Conservation (phyloP, 2,329 filamentous ascomycete genomes). For the Colletotrichum sansevieriae region DNA sequence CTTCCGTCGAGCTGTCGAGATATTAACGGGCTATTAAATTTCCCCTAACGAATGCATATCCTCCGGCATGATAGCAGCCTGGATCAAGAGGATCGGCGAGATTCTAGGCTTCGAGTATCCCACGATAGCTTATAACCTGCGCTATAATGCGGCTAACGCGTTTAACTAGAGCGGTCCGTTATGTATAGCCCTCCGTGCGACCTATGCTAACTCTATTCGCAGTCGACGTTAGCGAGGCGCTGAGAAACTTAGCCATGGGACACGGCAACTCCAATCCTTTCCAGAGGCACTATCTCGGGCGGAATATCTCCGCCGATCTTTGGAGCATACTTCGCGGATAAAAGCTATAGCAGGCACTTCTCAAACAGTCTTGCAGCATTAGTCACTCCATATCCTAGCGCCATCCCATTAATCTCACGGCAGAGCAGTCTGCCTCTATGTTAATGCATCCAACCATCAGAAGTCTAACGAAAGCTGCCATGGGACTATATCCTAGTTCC, state of each 20-base stretch:
- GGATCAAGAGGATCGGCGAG: no score
- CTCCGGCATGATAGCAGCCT: no score
- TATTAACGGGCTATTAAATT: no score
- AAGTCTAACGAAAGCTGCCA: not conserved
- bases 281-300: not conserved
- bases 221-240: not conserved
- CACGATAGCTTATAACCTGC: no score
- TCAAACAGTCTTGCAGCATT: conserved; percentile 43
- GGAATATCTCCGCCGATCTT: not conserved
- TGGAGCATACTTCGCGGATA: not conserved
- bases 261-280: not conserved
- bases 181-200: no score
- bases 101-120: no score
- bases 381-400: conserved; percentile 41
- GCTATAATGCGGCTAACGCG: no score
- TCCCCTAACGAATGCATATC: no score
- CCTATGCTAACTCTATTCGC: not conserved
- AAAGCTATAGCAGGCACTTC: conserved; percentile 40
- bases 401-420: conserved; percentile 40
- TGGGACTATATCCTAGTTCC: no score
- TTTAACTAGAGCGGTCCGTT: no score
- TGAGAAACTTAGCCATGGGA: not conserved
- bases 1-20: no score
- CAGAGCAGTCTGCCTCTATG: conserved; percentile 29
- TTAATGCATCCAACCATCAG: conserved; percentile 35